phyloP scores from a whole-genome alignment of 2,329 filamentous ascomycete genomes.

The Venturia asperata region DNA sequence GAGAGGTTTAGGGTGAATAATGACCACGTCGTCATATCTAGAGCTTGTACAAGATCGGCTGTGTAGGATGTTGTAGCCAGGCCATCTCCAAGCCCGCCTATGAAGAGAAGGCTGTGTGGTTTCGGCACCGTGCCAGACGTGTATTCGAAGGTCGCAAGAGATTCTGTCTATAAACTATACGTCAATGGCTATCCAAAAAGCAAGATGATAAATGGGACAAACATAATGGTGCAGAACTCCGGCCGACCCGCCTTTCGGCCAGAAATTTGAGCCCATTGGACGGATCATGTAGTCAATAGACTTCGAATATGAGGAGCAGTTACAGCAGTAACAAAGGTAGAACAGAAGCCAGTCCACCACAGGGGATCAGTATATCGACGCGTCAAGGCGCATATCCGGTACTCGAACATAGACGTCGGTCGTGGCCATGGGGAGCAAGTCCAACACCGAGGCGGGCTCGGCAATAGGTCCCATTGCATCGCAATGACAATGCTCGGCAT shows the following conservation, averaged over 20 bases:
- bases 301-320: too few species aligned
- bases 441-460: neutral
- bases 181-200: neutral
- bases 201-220: constrained; percentile 14
- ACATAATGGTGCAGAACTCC: constrained; percentile 28
- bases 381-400: neutral
- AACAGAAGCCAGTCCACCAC: neutral
- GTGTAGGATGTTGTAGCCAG: constrained; percentile 58
- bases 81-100: constrained; percentile 64
- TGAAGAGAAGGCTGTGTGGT: constrained; percentile 55
- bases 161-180: constrained; percentile 31
- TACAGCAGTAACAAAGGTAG: neutral
- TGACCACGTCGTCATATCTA: constrained; percentile 46
- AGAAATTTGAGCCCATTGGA: constrained; percentile 24
- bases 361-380: neutral
- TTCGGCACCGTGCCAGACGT: constrained; percentile 25
- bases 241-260: constrained; percentile 26
- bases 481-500: neutral
- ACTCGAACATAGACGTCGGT: neutral
- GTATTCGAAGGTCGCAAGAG: constrained; percentile 36
- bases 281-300: neutral
- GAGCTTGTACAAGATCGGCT: constrained; percentile 38
- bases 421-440: neutral
- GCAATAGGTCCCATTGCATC: neutral
- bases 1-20: constrained; percentile 45